Conservation (phyloP, 257 asterid species). For the Petunia secreta region DNA sequence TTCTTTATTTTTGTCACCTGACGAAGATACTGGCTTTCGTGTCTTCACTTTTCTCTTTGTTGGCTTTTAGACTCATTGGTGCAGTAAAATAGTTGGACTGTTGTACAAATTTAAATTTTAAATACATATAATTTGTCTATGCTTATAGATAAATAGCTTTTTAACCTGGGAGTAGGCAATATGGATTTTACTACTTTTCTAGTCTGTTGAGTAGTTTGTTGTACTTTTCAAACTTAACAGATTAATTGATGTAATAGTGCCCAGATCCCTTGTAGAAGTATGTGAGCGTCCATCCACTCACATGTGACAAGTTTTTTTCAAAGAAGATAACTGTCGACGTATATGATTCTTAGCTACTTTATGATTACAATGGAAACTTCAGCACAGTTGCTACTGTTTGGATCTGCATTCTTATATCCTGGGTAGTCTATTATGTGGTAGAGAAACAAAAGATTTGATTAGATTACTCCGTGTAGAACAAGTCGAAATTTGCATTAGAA, state of each 20-base stretch:
- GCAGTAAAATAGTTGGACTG: neutral
- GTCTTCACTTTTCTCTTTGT: conserved; percentile 7
- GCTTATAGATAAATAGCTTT: neutral
- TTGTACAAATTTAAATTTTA: neutral
- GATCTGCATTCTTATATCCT: neutral
- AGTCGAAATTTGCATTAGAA: neutral
- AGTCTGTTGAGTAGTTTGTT: neutral
- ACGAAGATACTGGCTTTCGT: neutral
- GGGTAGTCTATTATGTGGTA: neutral
- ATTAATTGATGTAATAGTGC: neutral
- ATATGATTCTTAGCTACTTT: neutral
- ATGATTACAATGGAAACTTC: neutral
- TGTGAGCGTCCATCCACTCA: neutral
- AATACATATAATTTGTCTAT: neutral
- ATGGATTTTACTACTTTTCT: neutral
- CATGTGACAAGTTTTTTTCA: neutral
- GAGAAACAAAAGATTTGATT: neutral
- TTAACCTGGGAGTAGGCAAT: neutral
- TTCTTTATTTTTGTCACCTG: neutral
- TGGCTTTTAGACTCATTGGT: neutral
- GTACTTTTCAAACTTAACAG: neutral
- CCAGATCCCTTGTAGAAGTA: neutral
- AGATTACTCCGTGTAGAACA: neutral
- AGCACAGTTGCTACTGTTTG: neutral
- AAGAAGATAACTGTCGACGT: neutral